Evolutionary conservation across 306 rosid species (phyloP), one percentile per base, ranked within the genome.

Genomic region (Malus asiatica): DNA sequence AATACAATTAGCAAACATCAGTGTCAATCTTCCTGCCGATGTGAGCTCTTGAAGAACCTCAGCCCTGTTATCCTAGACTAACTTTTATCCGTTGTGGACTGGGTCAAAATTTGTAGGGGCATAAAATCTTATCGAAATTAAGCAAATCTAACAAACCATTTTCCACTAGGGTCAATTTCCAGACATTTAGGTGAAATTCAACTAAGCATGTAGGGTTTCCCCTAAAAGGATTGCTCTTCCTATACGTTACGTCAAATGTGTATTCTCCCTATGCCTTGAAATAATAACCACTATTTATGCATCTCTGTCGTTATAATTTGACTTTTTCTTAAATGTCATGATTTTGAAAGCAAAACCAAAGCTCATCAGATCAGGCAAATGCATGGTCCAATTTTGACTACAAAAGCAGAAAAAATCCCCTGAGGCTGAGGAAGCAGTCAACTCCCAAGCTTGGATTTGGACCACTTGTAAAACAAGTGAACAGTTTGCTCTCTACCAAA

Each of bases 301-400:
- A 30, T 32, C 68, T 8, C 13, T 29, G 23, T 38, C 53, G 14
- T 68, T 66, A 20, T 3, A 33, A 25, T 42, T 46, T 69, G 55
- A 14, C 58, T 22, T 22, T 68, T 25, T 6, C 19, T 15, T 5
- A 3, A 14, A 19, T 16, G 30, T 67, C 71, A 67, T 73, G 42
- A 61, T 61, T 38, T 58, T 45, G 40, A 60, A 45, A 64, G 68
- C 68, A 59, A 59, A 59, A 5, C 8, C 8, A 23, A 22, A 59
- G 32, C 64, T 59, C 14, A 11, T 23, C 64, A 11, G 64, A 5
- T 16, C 38, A 61, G 20, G 35, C 38, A 61, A 61, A 14, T 63
- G 68, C 13, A 63, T 33, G 66, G 76, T 72, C 76, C 52, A 33
- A 32, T 63, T 45, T 62, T 53, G 68, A 67, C 74, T 2, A 60